These are phyloP conservation scores for Fusarium sp. DNA, from an alignment of 2,329 filamentous ascomycete species.

Conservation along the genomic window DNA sequence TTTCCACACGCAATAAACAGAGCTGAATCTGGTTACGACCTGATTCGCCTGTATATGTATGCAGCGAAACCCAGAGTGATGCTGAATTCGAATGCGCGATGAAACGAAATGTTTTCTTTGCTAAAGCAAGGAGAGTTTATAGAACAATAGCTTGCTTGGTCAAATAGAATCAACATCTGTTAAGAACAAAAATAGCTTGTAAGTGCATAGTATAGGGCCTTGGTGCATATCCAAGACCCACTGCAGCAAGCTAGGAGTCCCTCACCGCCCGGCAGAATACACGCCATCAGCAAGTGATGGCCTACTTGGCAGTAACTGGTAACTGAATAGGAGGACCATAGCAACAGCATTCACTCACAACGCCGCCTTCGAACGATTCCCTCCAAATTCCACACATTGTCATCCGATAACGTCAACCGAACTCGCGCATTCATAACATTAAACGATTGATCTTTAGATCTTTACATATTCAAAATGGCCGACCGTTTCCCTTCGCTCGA, in stretches of 20 bases:
- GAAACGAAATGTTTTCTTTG: constrained; percentile 39
- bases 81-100: constrained; percentile 36
- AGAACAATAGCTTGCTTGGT: constrained; percentile 42
- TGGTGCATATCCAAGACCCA: constrained; percentile 39
- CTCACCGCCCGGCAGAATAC: constrained; percentile 57
- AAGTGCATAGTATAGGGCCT: constrained; percentile 44
- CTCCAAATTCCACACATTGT: constrained; percentile 9
- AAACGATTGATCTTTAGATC: constrained; percentile 5
- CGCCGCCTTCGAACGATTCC: constrained; percentile 22
- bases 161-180: constrained; percentile 42
- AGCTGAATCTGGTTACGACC: constrained; percentile 16
- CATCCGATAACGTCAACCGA: neutral
- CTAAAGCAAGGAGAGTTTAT: constrained; percentile 46
- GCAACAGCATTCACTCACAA: constrained; percentile 41
- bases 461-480: constrained; percentile 68
- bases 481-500: constrained; percentile 84
- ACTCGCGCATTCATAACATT: constrained; percentile 9
- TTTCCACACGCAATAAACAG: constrained; percentile 24
- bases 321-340: constrained; percentile 48
- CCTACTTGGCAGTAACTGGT: constrained; percentile 42
- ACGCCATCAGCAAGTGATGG: constrained; percentile 48
- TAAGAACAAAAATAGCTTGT: constrained; percentile 41
- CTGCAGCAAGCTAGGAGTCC: constrained; percentile 9
- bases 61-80: constrained; percentile 34
- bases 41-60: constrained; percentile 31